Evolutionary conservation across 2,329 filamentous ascomycete genomes (phyloP).

Genomic region (Coniochaeta ligniaria): DNA sequence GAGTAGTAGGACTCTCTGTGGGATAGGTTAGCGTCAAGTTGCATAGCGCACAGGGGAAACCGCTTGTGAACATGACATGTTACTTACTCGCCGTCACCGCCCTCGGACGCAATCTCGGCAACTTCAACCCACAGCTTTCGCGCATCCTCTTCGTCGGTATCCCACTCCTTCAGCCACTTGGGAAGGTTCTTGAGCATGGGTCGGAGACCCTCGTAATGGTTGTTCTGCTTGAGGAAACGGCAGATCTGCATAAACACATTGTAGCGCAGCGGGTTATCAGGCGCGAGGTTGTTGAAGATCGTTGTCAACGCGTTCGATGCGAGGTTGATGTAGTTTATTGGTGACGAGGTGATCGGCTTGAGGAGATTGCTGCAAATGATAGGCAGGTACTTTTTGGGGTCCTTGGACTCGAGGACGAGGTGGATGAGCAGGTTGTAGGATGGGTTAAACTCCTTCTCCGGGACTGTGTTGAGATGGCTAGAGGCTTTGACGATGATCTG

Average conservation of each 20-base stretch:
- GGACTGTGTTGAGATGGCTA: slow-evolving; percentile 68
- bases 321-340: slow-evolving; percentile 75
- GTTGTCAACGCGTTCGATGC: slow-evolving; percentile 88
- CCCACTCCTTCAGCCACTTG: slow-evolving; percentile 77
- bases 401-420: slow-evolving; percentile 79
- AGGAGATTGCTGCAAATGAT: slow-evolving; percentile 84
- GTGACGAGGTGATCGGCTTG: slow-evolving; percentile 79
- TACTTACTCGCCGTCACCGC: slow-evolving; percentile 68
- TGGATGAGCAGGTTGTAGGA: slow-evolving; percentile 97
- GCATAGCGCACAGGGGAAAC: not conserved
- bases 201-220: slow-evolving; percentile 77
- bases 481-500: slow-evolving; percentile 84
- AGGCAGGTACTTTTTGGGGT: slow-evolving; percentile 78
- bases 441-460: slow-evolving; percentile 94
- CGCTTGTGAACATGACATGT: not conserved
- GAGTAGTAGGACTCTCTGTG: slow-evolving; percentile 58
- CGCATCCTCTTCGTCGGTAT: slow-evolving; percentile 71
- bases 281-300: slow-evolving; percentile 87
- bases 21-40: not conserved
- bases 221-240: slow-evolving; percentile 67
- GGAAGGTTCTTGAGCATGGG: slow-evolving; percentile 79
- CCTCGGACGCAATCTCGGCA: slow-evolving; percentile 71
- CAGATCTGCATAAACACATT: slow-evolving; percentile 88
- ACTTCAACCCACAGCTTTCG: slow-evolving; percentile 80
- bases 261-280: slow-evolving; percentile 72